These are phyloP conservation scores for Entomophthora muscae DNA, from an alignment of 371 early-diverging fungal genomes.

Conservation along the genomic window DNA sequence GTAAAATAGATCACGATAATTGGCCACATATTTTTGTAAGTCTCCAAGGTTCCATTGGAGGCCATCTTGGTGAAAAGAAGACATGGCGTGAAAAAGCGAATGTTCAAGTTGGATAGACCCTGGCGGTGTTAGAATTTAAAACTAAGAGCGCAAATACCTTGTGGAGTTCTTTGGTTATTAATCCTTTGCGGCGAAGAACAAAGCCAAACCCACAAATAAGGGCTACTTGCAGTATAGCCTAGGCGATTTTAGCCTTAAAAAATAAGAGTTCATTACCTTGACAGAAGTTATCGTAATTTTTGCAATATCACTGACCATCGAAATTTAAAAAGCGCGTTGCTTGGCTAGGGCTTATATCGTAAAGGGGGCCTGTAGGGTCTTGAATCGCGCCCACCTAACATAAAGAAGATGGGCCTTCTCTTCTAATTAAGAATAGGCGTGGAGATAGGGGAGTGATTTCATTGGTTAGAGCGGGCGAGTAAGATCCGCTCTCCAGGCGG, in stretches of 20 bases:
- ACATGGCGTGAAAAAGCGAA: not conserved
- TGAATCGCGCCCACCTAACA: no score
- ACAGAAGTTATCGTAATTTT: not conserved
- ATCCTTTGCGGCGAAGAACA: not conserved
- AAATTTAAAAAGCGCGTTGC: no score
- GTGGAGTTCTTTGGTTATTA: not conserved
- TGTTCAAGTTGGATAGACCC: not conserved
- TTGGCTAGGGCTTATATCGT: no score
- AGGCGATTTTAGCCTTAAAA: not conserved
- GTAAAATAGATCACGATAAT: not conserved
- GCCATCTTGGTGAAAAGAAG: slow-evolving; percentile 5
- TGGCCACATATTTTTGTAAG: not conserved
- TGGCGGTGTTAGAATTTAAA: not conserved
- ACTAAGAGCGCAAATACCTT: slow-evolving; percentile 4
- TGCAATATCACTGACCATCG: not conserved
- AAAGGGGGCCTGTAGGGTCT: no score
- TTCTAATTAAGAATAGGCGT: no score
- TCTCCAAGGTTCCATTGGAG: not conserved
- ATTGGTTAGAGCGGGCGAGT: no score
- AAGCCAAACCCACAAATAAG: slow-evolving; percentile 5
- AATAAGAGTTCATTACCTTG: not conserved
- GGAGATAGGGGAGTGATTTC: no score
- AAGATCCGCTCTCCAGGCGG: no score
- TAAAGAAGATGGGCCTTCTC: no score
- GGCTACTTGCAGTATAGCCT: slow-evolving; percentile 10